Conservation (phyloP, 805 yeast species). For the Citeromyces matritensis region DNA sequence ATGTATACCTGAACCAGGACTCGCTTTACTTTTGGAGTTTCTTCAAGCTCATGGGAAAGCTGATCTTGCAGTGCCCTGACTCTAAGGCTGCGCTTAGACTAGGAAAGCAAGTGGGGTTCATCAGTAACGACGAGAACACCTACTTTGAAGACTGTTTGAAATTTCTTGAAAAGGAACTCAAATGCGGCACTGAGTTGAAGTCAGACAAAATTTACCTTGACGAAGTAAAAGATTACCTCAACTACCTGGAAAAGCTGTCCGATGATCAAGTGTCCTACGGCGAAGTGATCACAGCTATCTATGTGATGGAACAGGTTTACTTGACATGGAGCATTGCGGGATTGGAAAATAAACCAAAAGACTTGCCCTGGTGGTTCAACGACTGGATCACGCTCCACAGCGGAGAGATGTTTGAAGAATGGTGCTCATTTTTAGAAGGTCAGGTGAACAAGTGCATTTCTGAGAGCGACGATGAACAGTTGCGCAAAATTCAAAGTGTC, state of each 20-base stretch:
- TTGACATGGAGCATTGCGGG: constrained; percentile 33
- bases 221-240: constrained; percentile 21
- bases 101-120: constrained; percentile 35
- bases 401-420: constrained; percentile 27
- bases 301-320: constrained; percentile 34
- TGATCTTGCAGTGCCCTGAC: constrained; percentile 26
- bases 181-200: no score
- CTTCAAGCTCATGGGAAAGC: constrained; percentile 24
- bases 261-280: constrained; percentile 15
- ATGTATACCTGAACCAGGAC: constrained; percentile 32
- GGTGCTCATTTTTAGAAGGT: constrained; percentile 28
- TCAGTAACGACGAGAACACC: constrained; percentile 29
- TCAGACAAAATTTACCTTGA: constrained; percentile 11
- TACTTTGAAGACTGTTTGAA: constrained; percentile 22
- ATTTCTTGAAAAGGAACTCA: constrained; percentile 8
- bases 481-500: no score
- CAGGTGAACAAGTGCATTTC: constrained; percentile 21
- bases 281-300: constrained; percentile 25
- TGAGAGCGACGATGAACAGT: no score
- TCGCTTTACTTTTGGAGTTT: constrained; percentile 27
- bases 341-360: constrained; percentile 8
- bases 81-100: constrained; percentile 19
- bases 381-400: constrained; percentile 39
- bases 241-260: constrained; percentile 16
- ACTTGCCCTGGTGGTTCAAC: constrained; percentile 26